A percentile compares a stretch with the other conserved stretches of the same genome.
phyloP scores from a whole-genome alignment of 257 asterid species.

The Solanum clarkiae region DNA sequence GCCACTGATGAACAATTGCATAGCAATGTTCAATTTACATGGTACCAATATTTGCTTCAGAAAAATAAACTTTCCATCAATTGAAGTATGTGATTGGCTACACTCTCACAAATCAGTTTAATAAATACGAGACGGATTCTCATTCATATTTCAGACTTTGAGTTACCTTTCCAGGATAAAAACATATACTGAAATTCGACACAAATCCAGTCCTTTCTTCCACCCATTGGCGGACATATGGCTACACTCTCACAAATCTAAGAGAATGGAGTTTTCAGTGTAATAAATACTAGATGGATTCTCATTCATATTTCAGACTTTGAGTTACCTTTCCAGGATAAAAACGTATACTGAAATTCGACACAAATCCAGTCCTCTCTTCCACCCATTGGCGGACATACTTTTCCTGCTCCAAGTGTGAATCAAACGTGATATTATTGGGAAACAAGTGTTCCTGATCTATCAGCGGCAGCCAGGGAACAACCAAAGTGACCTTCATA shows the following conservation, averaged over 20 bases:
- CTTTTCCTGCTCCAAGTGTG: constrained; percentile 70
- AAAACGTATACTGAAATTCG: constrained; percentile 43
- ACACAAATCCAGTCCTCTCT: constrained; percentile 59
- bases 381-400: constrained; percentile 83
- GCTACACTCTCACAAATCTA: neutral
- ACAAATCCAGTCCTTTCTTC: constrained; percentile 66
- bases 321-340: constrained; percentile 77
- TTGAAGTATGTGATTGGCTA: neutral
- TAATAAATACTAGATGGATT: neutral
- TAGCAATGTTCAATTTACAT: neutral
- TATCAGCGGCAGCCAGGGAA: constrained; percentile 77
- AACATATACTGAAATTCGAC: constrained; percentile 39
- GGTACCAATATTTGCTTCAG: neutral
- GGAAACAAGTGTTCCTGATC: constrained; percentile 84
- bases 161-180: constrained; percentile 84
- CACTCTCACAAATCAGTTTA: neutral
- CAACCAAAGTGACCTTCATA: constrained; percentile 65
- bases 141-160: neutral
- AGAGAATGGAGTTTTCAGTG: neutral
- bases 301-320: neutral
- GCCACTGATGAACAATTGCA: neutral
- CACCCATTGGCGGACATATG: constrained; percentile 72
- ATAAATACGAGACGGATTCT: neutral
- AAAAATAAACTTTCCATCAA: neutral
- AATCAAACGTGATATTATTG: constrained; percentile 50